phyloP scores from a whole-genome alignment of 768 basidiomycete species.

The Lentinula raphanica region DNA sequence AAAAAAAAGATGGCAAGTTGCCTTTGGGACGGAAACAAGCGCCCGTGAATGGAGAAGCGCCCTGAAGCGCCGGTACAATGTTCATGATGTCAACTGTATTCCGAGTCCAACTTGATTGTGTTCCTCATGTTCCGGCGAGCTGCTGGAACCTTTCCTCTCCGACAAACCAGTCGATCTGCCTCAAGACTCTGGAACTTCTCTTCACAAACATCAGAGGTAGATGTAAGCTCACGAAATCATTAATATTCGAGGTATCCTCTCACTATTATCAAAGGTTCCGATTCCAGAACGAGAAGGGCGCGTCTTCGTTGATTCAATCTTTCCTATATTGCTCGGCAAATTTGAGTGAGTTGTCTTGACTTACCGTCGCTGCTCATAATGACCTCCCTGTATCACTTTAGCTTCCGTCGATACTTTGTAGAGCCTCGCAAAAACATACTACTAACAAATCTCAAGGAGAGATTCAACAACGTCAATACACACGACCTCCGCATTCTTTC shows the following conservation, averaged over 20 bases:
- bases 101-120: too few relatives aligned
- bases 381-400: too few relatives aligned
- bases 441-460: constrained; percentile 37
- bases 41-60: too few relatives aligned
- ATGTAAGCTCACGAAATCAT: too few relatives aligned
- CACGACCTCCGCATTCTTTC: constrained; percentile 59
- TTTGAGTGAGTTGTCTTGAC: constrained; percentile 60
- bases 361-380: constrained; percentile 3
- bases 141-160: not conserved
- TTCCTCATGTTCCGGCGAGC: constrained; percentile 1
- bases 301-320: constrained; percentile 74
- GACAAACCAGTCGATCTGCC: not conserved
- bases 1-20: too few relatives aligned
- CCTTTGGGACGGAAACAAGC: too few relatives aligned
- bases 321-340: constrained; percentile 62
- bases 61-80: too few relatives aligned
- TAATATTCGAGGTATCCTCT: too few relatives aligned
- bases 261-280: too few relatives aligned
- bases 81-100: too few relatives aligned
- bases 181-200: not conserved
- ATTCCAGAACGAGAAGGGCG: constrained; percentile 40
- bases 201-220: not conserved
- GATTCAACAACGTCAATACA: constrained; percentile 47
- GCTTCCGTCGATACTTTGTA: constrained; percentile 62
- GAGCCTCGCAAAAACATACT: constrained; percentile 55